A percentile compares a stretch with the other conserved stretches of the same genome.
Evolutionary conservation across 2,329 filamentous ascomycete species (phyloP).

Genomic region (Aspergillaceae sp.): DNA sequence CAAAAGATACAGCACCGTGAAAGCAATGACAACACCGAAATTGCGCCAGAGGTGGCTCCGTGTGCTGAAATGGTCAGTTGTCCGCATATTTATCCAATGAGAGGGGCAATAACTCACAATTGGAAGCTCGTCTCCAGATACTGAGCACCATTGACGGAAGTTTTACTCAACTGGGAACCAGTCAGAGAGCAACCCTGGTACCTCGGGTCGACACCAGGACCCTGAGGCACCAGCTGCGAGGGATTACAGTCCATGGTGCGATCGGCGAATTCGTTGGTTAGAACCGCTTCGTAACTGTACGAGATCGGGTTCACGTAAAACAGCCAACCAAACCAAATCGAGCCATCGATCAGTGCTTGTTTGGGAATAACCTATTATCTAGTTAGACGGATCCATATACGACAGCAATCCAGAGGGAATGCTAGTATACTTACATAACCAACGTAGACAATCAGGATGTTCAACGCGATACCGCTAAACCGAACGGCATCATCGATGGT

Average conservation of each 20-base stretch:
- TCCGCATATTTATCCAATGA: no score
- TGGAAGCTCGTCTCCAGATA: constrained; percentile 50
- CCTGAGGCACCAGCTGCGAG: constrained; percentile 52
- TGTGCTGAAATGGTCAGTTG: constrained; percentile 15
- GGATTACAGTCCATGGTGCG: constrained; percentile 51
- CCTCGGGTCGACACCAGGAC: constrained; percentile 46
- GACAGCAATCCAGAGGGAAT: no score
- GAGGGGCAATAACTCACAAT: constrained; percentile 27
- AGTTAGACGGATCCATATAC: no score
- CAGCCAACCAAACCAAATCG: constrained; percentile 60
- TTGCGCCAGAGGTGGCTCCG: constrained; percentile 59
- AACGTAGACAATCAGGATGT: constrained; percentile 55
- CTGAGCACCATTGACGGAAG: constrained; percentile 43
- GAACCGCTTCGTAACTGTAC: constrained; percentile 59
- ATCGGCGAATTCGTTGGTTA: constrained; percentile 57
- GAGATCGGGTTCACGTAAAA: constrained; percentile 47
- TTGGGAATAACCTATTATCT: constrained; percentile 44
- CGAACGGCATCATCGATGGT: constrained; percentile 59
- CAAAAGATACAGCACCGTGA: constrained; percentile 63
- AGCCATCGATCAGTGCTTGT: constrained; percentile 47
- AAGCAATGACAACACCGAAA: constrained; percentile 69
- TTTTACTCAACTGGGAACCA: constrained; percentile 47
- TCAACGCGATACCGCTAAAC: constrained; percentile 53
- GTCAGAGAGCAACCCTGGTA: constrained; percentile 56
- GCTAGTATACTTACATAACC: constrained; percentile 45